These are phyloP conservation scores for Boletellus emodensis DNA, from an alignment of 768 basidiomycete genomes.

Conservation along the genomic window DNA sequence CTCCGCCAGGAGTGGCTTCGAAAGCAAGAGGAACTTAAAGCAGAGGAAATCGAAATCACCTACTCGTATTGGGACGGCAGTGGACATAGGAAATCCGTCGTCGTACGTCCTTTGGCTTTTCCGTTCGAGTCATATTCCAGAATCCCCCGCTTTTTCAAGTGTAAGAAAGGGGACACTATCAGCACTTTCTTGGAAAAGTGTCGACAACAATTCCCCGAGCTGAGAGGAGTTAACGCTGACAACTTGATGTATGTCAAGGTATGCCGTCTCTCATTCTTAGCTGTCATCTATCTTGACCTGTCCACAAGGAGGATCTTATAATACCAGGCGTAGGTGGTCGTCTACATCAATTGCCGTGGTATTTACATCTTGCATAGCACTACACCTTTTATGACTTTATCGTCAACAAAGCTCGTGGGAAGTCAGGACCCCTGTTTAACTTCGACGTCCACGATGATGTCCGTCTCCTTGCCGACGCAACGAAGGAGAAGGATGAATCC, in stretches of 20 bases:
- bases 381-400: slow-evolving; percentile 99
- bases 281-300: slow-evolving; percentile 5
- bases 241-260: slow-evolving; percentile 99
- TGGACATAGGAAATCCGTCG: slow-evolving; percentile 90
- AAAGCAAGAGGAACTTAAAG: slow-evolving; percentile 64
- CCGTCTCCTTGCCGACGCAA: slow-evolving; percentile 88
- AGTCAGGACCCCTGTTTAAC: slow-evolving; percentile 96
- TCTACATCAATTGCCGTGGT: background rate
- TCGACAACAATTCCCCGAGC: slow-evolving; percentile 86
- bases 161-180: slow-evolving; percentile 94
- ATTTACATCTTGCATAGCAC: slow-evolving; percentile 52
- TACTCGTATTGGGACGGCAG: slow-evolving; percentile 99
- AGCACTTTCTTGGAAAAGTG: slow-evolving; percentile 89
- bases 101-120: slow-evolving; percentile 46
- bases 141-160: slow-evolving; percentile 43
- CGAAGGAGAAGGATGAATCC: slow-evolving; percentile 95
- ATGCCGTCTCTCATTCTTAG: slow-evolving; percentile 14
- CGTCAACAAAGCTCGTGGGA: slow-evolving; percentile 96
- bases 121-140: background rate
- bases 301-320: slow-evolving; percentile 85
- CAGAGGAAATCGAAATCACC: slow-evolving; percentile 80
- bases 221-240: slow-evolving; percentile 85
- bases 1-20: slow-evolving; percentile 86
- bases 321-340: slow-evolving; percentile 80
- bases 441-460: slow-evolving; percentile 99